A percentile compares a stretch with the other conserved stretches of the same genome.
These are phyloP conservation scores for Hanseniaspora valbyensis DNA, from an alignment of 805 yeast species.

Conservation along the genomic window DNA sequence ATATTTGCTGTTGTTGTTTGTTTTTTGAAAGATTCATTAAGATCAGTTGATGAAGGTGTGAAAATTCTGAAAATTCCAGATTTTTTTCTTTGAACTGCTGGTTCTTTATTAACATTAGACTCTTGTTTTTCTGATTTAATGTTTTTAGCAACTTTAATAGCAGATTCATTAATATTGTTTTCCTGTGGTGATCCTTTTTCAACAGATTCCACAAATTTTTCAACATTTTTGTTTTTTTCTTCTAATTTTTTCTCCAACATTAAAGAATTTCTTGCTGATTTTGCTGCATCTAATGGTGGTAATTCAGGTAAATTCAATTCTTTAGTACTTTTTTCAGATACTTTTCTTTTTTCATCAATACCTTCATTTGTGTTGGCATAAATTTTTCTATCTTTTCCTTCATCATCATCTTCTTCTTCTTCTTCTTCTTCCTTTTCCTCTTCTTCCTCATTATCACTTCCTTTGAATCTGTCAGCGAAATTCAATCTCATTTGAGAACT, in stretches of 20 bases:
- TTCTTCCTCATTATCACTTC: slow-evolving; percentile 14
- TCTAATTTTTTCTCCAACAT: slow-evolving; percentile 16
- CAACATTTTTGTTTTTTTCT: slow-evolving; percentile 17
- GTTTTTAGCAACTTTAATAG: slow-evolving; percentile 15
- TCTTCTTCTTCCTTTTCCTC: background rate
- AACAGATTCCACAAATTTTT: slow-evolving; percentile 24
- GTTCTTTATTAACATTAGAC: slow-evolving; percentile 19
- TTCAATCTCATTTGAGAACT: slow-evolving; percentile 27
- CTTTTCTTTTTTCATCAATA: background rate
- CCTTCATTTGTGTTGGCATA: background rate
- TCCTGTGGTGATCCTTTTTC: slow-evolving; percentile 22
- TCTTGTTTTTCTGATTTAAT: slow-evolving; percentile 13
- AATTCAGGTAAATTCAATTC: slow-evolving; percentile 23
- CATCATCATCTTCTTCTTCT: background rate
- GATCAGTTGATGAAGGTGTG: background rate
- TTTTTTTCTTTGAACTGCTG: slow-evolving; percentile 14
- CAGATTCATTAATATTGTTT: slow-evolving; percentile 6
- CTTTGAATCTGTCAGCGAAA: slow-evolving; percentile 32
- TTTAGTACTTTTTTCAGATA: slow-evolving; percentile 10
- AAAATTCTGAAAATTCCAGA: slow-evolving; percentile 17
- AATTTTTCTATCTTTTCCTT: background rate
- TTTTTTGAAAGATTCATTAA: background rate
- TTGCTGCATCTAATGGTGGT: slow-evolving; percentile 23
- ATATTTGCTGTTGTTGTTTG: no score
- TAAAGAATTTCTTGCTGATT: slow-evolving; percentile 7